Evolutionary conservation across 2,329 filamentous ascomycete species (phyloP).

Genomic region (Hypoxylon sp.): DNA sequence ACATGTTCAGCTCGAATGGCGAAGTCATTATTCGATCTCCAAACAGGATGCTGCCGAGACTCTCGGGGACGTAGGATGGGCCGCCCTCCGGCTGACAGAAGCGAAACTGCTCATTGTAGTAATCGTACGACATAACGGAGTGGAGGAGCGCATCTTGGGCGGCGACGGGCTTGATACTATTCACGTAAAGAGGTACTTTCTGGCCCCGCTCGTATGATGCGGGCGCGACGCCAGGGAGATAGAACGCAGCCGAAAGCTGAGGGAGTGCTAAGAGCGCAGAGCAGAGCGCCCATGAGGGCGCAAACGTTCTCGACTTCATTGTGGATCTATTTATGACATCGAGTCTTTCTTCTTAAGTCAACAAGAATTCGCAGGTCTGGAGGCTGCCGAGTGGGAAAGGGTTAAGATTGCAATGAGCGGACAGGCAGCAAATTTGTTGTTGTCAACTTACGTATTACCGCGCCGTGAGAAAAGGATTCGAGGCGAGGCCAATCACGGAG

Average conservation of each 20-base stretch:
- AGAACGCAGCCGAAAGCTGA: slow-evolving; percentile 80
- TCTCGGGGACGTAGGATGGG: slow-evolving; percentile 86
- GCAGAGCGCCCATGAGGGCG: slow-evolving; percentile 65
- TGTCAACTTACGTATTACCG: slow-evolving; percentile 39
- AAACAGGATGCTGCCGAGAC: slow-evolving; percentile 94
- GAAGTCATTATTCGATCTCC: slow-evolving; percentile 98
- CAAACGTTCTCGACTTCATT: slow-evolving; percentile 64
- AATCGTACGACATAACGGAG: slow-evolving; percentile 96
- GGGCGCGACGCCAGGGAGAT: slow-evolving; percentile 94
- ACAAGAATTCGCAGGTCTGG: neutral
- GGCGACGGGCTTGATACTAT: slow-evolving; percentile 89
- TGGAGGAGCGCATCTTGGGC: slow-evolving; percentile 85
- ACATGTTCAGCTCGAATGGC: slow-evolving; percentile 91
- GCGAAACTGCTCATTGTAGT: slow-evolving; percentile 89
- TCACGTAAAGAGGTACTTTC: slow-evolving; percentile 89
- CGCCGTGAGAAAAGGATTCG: slow-evolving; percentile 38
- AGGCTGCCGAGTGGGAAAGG: neutral
- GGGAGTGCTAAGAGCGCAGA: slow-evolving; percentile 67
- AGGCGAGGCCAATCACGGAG: slow-evolving; percentile 46
- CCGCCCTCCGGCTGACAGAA: slow-evolving; percentile 88
- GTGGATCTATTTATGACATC: slow-evolving; percentile 43
- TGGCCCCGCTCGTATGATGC: slow-evolving; percentile 89
- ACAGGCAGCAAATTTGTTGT: slow-evolving; percentile 21
- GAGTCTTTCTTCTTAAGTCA: slow-evolving; percentile 29
- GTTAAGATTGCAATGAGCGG: neutral